Evolutionary conservation across 306 rosid species (phyloP), one percentile per base, ranked within the genome.

Genomic region (Castanea sativa): DNA sequence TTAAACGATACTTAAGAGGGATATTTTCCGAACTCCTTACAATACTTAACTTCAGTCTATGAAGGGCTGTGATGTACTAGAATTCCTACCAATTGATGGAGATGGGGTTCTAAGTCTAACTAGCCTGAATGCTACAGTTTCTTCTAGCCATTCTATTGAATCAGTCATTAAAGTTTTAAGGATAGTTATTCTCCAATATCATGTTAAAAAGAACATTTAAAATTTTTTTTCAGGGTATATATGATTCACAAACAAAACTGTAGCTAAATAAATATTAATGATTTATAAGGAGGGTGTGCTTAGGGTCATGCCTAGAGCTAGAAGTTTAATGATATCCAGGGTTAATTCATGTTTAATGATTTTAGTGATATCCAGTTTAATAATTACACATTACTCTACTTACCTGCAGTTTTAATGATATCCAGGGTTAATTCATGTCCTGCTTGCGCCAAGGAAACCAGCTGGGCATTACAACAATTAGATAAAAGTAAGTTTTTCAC

Each of bases 381-480:
- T 23, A 23, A 23, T 43, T 76, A 51, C 18, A 19, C 25, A 49
- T 35, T n/a, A 29, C 58, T 32, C 35, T 71, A 86, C 91, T 91
- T 83, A 84, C 99, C 81, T 71, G 85, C 83, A 78, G 77, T 77
- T 80, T 93, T 89, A 20, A 89, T 89, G 25, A 88, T 74, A 77
- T 93, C 93, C 3, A 91, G 77, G 29, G 83, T 82, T 55, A 93
- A 76, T 70, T 90, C 96, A 41, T 83, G 71, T 51, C 93, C 99
- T 63, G 91, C 88, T 86, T 91, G 98, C 3, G 94, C 99, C 59
- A 89, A 80, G 25, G 98, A 86, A 81, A 93, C 86, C 35, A 93
- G 82, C 99, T 95, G 85, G 53, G 73, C 72, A 35, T 63, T 2
- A 61, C 20, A 29, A 79, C 1, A 80, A 73, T 20, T 49, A 51